Evolutionary conservation across 2,329 filamentous ascomycete genomes (phyloP).

Genomic region (Scedosporium aurantiacum): DNA sequence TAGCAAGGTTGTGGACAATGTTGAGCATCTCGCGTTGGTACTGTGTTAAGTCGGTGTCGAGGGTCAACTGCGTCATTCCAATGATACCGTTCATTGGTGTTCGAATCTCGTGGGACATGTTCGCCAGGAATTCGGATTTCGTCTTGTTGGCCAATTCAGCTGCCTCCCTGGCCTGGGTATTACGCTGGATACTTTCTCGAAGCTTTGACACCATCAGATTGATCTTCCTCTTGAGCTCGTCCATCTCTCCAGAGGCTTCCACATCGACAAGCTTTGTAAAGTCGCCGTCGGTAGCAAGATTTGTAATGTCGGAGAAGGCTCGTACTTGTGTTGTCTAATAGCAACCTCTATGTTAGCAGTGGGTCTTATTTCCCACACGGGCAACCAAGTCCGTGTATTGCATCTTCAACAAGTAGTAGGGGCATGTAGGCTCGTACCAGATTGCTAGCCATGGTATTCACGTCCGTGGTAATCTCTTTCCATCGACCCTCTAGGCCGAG

Average conservation of each 20-base stretch:
- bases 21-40: constrained; percentile 98
- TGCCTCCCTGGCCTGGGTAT: constrained; percentile 88
- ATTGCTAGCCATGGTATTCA: constrained; percentile 80
- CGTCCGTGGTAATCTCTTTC: constrained; percentile 97
- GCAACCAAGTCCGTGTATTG: background rate
- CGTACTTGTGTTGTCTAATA: constrained; percentile 82
- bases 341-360: constrained; percentile 21
- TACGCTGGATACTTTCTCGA: constrained; percentile 90
- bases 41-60: constrained; percentile 88
- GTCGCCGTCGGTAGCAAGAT: constrained; percentile 90
- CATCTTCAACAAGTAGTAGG: constrained; percentile 1
- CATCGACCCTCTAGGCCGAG: constrained; percentile 86
- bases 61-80: constrained; percentile 91
- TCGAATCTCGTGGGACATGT: constrained; percentile 97
- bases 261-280: constrained; percentile 96
- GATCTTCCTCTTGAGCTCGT: constrained; percentile 97
- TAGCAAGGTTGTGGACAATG: constrained; percentile 92
- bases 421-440: constrained; percentile 30
- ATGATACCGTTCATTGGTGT: constrained; percentile 98
- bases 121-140: constrained; percentile 95
- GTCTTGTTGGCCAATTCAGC: constrained; percentile 96
- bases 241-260: constrained; percentile 96
- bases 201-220: constrained; percentile 98
- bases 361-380: background rate
- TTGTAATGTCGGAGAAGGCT: constrained; percentile 97